These are phyloP conservation scores for Elasticomyces elasticus DNA, from an alignment of 495 filamentous ascomycete species.

Conservation along the genomic window DNA sequence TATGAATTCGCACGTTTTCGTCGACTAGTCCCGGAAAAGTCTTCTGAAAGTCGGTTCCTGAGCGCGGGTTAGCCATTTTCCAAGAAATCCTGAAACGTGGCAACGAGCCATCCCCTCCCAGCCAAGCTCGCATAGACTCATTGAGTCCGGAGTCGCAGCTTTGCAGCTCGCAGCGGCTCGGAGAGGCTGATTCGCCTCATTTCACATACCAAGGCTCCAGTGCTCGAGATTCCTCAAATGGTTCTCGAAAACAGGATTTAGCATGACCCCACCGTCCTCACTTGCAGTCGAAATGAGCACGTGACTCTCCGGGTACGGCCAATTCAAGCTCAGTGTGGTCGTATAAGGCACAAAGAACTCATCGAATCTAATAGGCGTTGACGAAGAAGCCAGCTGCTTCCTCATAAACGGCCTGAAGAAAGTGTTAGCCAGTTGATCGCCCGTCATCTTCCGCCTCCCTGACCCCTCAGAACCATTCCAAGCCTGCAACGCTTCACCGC, in stretches of 20 bases:
- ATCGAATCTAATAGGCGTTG: constrained; percentile 43
- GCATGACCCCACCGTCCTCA: constrained; percentile 39
- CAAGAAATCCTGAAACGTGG: no score
- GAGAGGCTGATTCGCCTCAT: no score
- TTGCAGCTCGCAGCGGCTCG: no score
- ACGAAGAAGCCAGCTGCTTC: constrained; percentile 41
- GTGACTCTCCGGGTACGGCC: constrained; percentile 54
- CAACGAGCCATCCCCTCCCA: no score
- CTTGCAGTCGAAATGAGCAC: constrained; percentile 32
- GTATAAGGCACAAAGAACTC: constrained; percentile 74
- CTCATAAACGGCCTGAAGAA: constrained; percentile 51
- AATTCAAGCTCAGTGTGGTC: constrained; percentile 59
- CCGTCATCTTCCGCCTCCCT: background rate
- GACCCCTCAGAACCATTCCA: no score
- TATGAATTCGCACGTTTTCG: constrained; percentile 6
- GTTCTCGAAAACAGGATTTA: constrained; percentile 71
- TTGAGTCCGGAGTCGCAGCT: no score
- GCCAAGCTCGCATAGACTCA: no score
- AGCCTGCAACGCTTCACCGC: background rate
- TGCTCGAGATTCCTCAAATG: constrained; percentile 59
- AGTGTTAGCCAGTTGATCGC: constrained; percentile 1
- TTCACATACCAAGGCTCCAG: constrained; percentile 65
- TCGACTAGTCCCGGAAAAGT: constrained; percentile 47
- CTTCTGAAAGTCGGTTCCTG: constrained; percentile 55
- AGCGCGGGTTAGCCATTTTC: no score